Conservation (phyloP, 108 stramenopile species). For the Skeletonema tropicum region DNA sequence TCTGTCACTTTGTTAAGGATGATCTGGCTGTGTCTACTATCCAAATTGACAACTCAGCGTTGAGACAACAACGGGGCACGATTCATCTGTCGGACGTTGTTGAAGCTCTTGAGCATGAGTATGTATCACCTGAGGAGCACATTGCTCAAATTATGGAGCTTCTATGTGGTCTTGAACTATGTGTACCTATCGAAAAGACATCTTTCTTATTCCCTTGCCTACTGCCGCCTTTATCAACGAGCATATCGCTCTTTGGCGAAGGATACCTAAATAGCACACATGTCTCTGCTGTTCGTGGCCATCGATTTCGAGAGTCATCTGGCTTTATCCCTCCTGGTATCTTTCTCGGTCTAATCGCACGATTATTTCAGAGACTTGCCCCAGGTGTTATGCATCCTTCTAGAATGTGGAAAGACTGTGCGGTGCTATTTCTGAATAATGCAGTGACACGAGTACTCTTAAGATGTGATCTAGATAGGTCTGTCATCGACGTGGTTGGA, state of each 20-base stretch:
- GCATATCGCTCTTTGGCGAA: background rate
- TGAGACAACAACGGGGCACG: slow-evolving; percentile 12
- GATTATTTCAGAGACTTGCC: slow-evolving; percentile 8
- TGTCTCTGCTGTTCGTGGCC: slow-evolving; percentile 17
- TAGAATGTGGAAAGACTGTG: slow-evolving; percentile 16
- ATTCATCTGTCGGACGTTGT: slow-evolving; percentile 13
- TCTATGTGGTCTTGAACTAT: slow-evolving; percentile 8
- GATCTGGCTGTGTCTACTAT: slow-evolving; percentile 11
- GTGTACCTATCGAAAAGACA: slow-evolving; percentile 4
- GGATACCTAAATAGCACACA: background rate
- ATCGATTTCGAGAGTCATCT: slow-evolving; percentile 25
- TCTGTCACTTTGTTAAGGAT: slow-evolving; percentile 20
- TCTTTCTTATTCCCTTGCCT: slow-evolving; percentile 22
- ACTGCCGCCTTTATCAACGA: slow-evolving; percentile 8
- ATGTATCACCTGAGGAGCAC: slow-evolving; percentile 13
- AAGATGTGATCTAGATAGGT: slow-evolving; percentile 2
- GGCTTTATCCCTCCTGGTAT: slow-evolving; percentile 23
- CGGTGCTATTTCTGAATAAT: slow-evolving; percentile 15
- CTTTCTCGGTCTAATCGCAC: slow-evolving; percentile 19
- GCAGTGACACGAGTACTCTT: slow-evolving; percentile 12
- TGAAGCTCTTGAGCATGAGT: slow-evolving; percentile 7
- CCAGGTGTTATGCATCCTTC: slow-evolving; percentile 8
- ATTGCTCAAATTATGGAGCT: slow-evolving; percentile 19
- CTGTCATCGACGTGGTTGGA: slow-evolving; percentile 17
- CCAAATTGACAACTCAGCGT: slow-evolving; percentile 12